These are phyloP conservation scores for Candida anutae DNA, from an alignment of 1,139 yeast species.

Conservation along the genomic window DNA sequence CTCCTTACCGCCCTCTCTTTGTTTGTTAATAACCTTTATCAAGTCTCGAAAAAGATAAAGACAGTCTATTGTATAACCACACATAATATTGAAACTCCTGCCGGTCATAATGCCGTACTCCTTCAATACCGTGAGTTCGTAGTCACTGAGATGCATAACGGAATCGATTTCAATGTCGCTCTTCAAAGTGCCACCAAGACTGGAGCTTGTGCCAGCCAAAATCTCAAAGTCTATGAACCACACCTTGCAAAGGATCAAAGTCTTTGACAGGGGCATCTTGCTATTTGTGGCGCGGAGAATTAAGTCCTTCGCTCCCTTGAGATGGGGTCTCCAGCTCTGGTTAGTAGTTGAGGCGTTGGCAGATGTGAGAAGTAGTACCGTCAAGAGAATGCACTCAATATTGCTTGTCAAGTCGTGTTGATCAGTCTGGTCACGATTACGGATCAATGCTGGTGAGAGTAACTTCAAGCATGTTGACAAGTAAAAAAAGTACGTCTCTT, in stretches of 20 bases:
- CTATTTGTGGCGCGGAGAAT: constrained; percentile 38
- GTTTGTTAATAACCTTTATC: constrained; percentile 42
- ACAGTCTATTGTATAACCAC: constrained; percentile 53
- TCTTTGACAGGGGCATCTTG: constrained; percentile 22
- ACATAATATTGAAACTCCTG: constrained; percentile 52
- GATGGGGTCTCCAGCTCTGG: constrained; percentile 72
- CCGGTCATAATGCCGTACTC: constrained; percentile 30
- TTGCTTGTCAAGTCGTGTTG: constrained; percentile 35
- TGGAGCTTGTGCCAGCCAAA: constrained; percentile 59
- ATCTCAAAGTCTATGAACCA: constrained; percentile 69
- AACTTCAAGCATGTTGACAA: constrained; percentile 53
- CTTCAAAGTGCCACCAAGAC: constrained; percentile 58
- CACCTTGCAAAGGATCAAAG: constrained; percentile 53
- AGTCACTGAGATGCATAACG: constrained; percentile 40
- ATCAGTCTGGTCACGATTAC: constrained; percentile 17
- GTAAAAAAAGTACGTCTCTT: constrained; percentile 56
- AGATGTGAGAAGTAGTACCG: constrained; percentile 59
- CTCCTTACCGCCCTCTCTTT: constrained; percentile 17
- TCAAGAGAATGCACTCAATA: constrained; percentile 59
- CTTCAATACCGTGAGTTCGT: constrained; percentile 30
- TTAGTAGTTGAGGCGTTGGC: constrained; percentile 58
- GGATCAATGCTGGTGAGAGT: constrained; percentile 37
- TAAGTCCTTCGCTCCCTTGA: constrained; percentile 66
- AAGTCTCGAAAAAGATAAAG: constrained; percentile 46
- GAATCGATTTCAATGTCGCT: constrained; percentile 44